Base-by-base conservation (phyloP, 2,329 filamentous ascomycete genomes). In the Rhynchosporium graminicola region DNA sequence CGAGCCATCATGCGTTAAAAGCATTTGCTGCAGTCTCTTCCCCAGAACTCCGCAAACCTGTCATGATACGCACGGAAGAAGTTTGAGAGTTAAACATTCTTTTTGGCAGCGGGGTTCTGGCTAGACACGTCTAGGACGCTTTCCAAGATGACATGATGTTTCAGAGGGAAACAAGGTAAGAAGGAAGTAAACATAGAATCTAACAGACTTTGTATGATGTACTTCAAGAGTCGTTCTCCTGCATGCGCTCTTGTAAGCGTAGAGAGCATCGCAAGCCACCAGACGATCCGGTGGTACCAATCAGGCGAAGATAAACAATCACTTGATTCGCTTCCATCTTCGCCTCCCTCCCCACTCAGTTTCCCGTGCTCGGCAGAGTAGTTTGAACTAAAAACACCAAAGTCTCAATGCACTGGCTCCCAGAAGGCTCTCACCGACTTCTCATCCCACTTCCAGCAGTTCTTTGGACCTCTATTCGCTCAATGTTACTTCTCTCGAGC, bases 361-460 rank as follows among this genome's bases (percentile, higher is more conserved):
- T 9, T 26, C 43, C 43, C 43, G 43, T n/a, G n/a, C 15, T 46
- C 43, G 31, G 31, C 31, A 15, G 31, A 13, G n/a, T 26, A 52
- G 48, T 38, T 52, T n/a, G 31, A 52, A 33, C 13, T 33, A 15
- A 10, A 38, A 52, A 52, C 33, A 52, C 48, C 15, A 38, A 52
- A 52, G 8, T 52, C 29, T 6, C 13, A 51, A 15, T 51, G 47
- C 47, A 51, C 47, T 51, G 48, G 3, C 48, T 38, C 15, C 48
- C 48, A 20, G 15, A 9, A 38, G 48, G 48, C 31, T 52, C 31
- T 52, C 31, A 52, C 48, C 48, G 48, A 38, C 48, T 52, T 38
- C 48, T 52, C 13, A 26, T 52, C 48, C 48, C 48, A 52, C 48
- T 38, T 38, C 31, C 36, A 31, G 20, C 31, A 15, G 13, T 52